Evolutionary conservation across 306 rosid species (phyloP).

Genomic region (Pterocarpus macrocarpus): DNA sequence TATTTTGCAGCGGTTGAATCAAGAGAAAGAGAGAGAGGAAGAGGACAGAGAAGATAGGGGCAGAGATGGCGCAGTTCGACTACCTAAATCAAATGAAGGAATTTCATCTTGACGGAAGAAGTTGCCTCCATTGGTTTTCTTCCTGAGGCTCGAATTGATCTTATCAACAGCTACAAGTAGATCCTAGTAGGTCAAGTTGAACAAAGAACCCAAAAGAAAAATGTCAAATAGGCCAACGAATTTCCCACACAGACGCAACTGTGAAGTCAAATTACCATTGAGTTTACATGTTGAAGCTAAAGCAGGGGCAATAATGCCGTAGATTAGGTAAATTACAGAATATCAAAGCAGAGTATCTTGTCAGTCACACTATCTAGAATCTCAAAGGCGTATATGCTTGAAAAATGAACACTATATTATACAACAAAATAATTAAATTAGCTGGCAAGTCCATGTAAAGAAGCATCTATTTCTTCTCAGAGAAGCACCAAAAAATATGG

Average conservation of each 20-base stretch:
- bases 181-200: conserved; percentile 60
- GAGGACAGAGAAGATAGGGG: neutral
- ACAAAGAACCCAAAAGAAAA: conserved; percentile 9
- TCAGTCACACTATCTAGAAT: no score
- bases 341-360: no score
- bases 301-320: conserved; percentile 25
- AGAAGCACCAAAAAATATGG: neutral
- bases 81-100: conserved; percentile 81
- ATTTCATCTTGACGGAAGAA: conserved; percentile 85
- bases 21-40: neutral
- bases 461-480: neutral
- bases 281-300: neutral
- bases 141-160: conserved; percentile 73
- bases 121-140: conserved; percentile 58
- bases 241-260: neutral
- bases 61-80: neutral
- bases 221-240: conserved; percentile 31
- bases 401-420: no score
- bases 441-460: neutral
- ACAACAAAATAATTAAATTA: no score
- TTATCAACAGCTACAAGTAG: conserved; percentile 83
- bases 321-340: no score
- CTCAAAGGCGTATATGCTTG: no score
- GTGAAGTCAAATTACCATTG: conserved; percentile 15
- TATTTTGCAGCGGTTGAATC: conserved; percentile 16